These are phyloP conservation scores for Stellera chamaejasme DNA, from an alignment of 345 rosid species.

Conservation along the genomic window DNA sequence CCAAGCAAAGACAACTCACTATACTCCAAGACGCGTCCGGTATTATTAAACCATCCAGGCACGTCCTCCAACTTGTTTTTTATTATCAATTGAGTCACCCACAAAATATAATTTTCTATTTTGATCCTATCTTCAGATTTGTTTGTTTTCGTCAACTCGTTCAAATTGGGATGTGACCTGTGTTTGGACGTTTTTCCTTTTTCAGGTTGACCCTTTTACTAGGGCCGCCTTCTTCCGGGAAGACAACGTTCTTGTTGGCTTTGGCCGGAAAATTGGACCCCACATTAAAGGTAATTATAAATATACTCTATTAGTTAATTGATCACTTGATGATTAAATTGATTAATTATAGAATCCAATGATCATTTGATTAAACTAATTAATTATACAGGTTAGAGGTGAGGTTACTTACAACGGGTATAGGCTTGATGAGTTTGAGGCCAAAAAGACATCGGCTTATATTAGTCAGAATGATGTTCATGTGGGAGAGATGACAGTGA, in stretches of 20 bases:
- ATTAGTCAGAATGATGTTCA: constrained; percentile 95
- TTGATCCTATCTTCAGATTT: too few relatives aligned
- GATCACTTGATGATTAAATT: too few relatives aligned
- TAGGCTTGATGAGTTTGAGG: constrained; percentile 54
- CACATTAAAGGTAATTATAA: constrained; percentile 38
- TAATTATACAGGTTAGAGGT: constrained; percentile 46
- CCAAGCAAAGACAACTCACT: constrained; percentile 62
- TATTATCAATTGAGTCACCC: too few relatives aligned
- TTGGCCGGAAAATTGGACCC: constrained; percentile 72
- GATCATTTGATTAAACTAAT: neutral
- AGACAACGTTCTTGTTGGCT: constrained; percentile 74
- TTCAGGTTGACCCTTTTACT: constrained; percentile 61
- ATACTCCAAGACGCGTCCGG: constrained; percentile 80
- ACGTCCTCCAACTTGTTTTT: neutral
- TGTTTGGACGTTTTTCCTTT: neutral
- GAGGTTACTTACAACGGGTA: constrained; percentile 67
- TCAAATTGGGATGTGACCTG: neutral
- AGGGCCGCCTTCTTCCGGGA: constrained; percentile 94
- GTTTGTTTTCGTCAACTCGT: neutral
- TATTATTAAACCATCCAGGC: constrained; percentile 66
- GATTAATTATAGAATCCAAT: neutral
- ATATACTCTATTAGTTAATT: neutral
- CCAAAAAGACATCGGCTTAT: constrained; percentile 84
- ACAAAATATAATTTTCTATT: too few relatives aligned
- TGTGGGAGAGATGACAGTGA: constrained; percentile 79